A percentile compares a stretch with the other conserved stretches of the same genome.
Evolutionary conservation across 345 rosid genomes (phyloP).

Genomic region (Euclidium syriacum): DNA sequence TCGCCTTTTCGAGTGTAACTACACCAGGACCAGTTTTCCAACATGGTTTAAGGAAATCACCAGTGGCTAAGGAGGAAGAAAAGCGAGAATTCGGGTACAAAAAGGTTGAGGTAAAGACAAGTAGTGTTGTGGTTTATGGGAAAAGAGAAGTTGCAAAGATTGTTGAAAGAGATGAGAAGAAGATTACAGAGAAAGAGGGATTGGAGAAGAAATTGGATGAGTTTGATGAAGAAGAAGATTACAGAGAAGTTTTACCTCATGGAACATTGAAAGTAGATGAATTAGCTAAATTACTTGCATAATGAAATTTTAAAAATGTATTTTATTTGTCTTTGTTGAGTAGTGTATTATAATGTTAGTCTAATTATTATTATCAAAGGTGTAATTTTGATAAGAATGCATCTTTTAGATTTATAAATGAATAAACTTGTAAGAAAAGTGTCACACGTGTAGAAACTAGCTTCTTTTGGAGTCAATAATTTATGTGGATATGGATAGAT

Average conservation of each 20-base stretch:
- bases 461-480: too few relatives aligned
- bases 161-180: slow-evolving; percentile 28
- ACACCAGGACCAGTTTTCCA: slow-evolving; percentile 57
- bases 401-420: not conserved
- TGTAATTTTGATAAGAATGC: not conserved
- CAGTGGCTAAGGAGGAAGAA: slow-evolving; percentile 33
- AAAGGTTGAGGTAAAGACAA: slow-evolving; percentile 23
- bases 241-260: slow-evolving; percentile 32
- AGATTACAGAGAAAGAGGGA: slow-evolving; percentile 12
- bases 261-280: slow-evolving; percentile 80
- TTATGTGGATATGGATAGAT: too few relatives aligned
- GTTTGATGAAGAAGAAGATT: slow-evolving; percentile 29
- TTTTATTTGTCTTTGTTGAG: not conserved
- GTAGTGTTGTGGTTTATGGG: slow-evolving; percentile 2
- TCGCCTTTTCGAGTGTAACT: slow-evolving; percentile 54
- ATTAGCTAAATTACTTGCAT: slow-evolving; percentile 77
- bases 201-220: slow-evolving; percentile 17
- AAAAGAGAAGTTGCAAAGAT: slow-evolving; percentile 13
- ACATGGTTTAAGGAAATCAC: slow-evolving; percentile 34
- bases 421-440: too few relatives aligned
- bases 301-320: slow-evolving; percentile 9
- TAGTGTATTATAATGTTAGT: slow-evolving; percentile 16
- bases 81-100: slow-evolving; percentile 28
- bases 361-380: not conserved
- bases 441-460: too few relatives aligned